Evolutionary conservation across 139 green algal genomes (phyloP), one percentile per base, ranked within the genome.

Genomic region (Micractinium conductrix): DNA sequence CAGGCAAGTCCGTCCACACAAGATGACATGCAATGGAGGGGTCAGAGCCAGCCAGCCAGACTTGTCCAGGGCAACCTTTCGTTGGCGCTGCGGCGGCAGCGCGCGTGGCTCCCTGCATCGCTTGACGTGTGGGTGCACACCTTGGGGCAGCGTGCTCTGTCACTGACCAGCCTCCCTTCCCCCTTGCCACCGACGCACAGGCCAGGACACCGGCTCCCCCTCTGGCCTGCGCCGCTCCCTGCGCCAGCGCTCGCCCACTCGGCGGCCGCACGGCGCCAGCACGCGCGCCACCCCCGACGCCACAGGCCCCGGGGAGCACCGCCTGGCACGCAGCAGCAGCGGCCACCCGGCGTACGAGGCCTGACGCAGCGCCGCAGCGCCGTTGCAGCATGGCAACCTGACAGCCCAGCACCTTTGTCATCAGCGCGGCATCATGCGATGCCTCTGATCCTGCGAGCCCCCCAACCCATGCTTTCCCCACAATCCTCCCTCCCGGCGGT

Each of bases 121-220:
- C 68, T 33, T 6, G 5, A 21, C 1, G 2, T 33, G 12, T 33
- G 4, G 4, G 26, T 40, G 70, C 70, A 48, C 37, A 45, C 35
- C 19, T 28, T n/a, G 67, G 9, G 9, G 10, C 37, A 45, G 67
- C 26, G 4, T 9, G 12, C 30, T 40, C 40, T 58, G 40, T 76
- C 28, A 43, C 2, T 28, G 44, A 22, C 2, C 30, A n/a, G 44
- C 17, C 14, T 43, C n/a, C 16, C 4, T 38, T 50, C 35, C 50
- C 5, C 30, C 22, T 1, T 16, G 37, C 4, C 53, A 21, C n/a
- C 2, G 48, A 21, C 53, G 38, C 48, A 58, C 78, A 74, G 78
- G 78, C 42, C 78, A 83, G 78, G 78, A 83, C 62, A 83, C 62
- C 5, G 78, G 78, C 42, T 65, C 78, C 6, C 78, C 78, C 42